Evolutionary conservation across 495 filamentous ascomycete species (phyloP), one percentile per base, ranked within the genome.

Genomic region (Talaromyces wortmannii): DNA sequence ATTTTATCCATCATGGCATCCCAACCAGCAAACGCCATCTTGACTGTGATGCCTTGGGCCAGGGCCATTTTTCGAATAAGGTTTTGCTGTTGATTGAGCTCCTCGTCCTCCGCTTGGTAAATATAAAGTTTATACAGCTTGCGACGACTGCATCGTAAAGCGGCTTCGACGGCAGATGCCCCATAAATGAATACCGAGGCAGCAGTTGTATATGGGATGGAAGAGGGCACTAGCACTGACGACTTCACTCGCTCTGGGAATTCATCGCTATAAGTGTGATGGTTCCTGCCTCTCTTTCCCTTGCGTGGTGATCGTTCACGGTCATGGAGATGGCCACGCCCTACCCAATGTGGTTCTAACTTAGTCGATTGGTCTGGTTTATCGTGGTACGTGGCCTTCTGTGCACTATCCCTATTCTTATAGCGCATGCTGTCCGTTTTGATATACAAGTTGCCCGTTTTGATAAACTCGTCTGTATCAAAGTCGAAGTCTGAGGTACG

Each of bases 111-210:
- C 16, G 50, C 56, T 56, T 76, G 71, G 67, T 86, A 91, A 15
- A 91, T 68, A 67, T 97, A 95, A 7, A 98, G 76, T 51, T 87
- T 89, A 74, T 94, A 96, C 4, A 96, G 67, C 60, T 90, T 78
- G 43, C 94, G 83, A 10, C 80, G 77, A 16, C 73, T 69, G 49
- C 82, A 79, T 55, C 74, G 83, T 16, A 98, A 70, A 1, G 92
- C 92, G 6, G 92, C 88, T 53, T 87, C 82, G n/a, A 97, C 88
- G 2, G 86, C 81, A 7, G 85, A 85, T 13, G 79, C 81, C 12
- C 94, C 94, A 63, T 95, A 97, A 7, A 98, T 79, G 66, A 96
- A 97, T 57, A 95, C 86, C 1, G 91, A 94, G 40, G 91, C 88
- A 0, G 91, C 85, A 4, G 88, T 92, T 3, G 88, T 90, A 63